Evolutionary conservation across 345 rosid genomes (phyloP).

Genomic region (Salix suchowensis): DNA sequence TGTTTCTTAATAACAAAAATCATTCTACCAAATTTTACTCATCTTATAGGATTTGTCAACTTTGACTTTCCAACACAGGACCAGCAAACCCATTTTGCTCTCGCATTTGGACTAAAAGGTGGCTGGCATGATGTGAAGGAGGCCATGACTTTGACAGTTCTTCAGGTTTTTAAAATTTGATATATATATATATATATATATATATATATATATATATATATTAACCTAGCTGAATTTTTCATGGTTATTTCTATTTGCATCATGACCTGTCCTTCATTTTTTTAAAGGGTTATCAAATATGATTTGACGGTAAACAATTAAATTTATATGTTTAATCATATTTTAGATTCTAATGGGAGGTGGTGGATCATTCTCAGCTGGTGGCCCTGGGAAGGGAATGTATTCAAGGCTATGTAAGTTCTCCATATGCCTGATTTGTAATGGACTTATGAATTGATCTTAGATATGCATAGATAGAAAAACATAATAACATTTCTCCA

Average conservation of each 20-base stretch:
- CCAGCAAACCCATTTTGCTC: conserved; percentile 72
- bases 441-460: not conserved
- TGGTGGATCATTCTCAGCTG: conserved; percentile 95
- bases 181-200: too few relatives aligned
- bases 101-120: conserved; percentile 90
- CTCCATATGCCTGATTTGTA: not conserved
- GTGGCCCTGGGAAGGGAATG: conserved; percentile 99
- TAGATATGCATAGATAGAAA: too few relatives aligned
- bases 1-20: not conserved
- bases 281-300: not conserved
- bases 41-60: not conserved
- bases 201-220: too few relatives aligned
- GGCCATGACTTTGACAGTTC: conserved; percentile 71
- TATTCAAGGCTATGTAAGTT: conserved; percentile 85
- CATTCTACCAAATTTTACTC: too few relatives aligned
- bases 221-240: not conserved
- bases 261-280: not conserved
- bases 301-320: not conserved
- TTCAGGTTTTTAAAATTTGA: conserved; percentile 51
- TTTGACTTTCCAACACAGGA: not conserved
- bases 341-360: conserved; percentile 92
- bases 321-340: not conserved
- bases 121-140: conserved; percentile 77
- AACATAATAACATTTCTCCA: not conserved
- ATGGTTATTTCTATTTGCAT: not conserved